A percentile compares a stretch with the other conserved stretches of the same genome.
Evolutionary conservation across 148 eudicot genomes (phyloP).

Genomic region (Nyssa sinensis): DNA sequence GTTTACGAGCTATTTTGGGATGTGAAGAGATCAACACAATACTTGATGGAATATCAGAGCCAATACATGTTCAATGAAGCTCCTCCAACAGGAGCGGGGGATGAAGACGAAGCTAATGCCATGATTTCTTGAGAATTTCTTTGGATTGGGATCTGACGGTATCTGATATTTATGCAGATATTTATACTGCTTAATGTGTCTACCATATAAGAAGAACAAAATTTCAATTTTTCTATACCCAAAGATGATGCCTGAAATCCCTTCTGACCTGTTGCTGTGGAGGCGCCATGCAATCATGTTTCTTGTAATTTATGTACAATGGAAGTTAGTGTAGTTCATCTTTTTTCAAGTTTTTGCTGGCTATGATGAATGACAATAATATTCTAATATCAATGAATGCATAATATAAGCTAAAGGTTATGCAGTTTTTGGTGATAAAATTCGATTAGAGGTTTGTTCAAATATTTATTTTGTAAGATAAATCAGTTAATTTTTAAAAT

Average conservation of each 20-base stretch:
- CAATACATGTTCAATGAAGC: conserved; percentile 90
- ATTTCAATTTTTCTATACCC: not conserved
- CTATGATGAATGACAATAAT: too few relatives aligned
- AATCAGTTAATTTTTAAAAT: too few relatives aligned
- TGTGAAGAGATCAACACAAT: conserved; percentile 93
- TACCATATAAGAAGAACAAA: too few relatives aligned
- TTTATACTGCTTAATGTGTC: too few relatives aligned
- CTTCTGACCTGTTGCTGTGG: not conserved
- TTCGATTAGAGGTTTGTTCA: too few relatives aligned
- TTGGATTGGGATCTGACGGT: not conserved
- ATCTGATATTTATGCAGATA: too few relatives aligned
- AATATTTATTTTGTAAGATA: too few relatives aligned
- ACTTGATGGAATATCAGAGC: conserved; percentile 91
- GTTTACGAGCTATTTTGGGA: conserved; percentile 83
- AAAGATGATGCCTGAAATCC: not conserved
- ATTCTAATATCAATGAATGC: too few relatives aligned
- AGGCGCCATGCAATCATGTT: not conserved
- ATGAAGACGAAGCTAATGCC: conserved; percentile 46
- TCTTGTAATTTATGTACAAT: not conserved
- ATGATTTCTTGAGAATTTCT: conserved; percentile 35
- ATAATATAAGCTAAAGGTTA: too few relatives aligned
- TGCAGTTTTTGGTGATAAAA: too few relatives aligned
- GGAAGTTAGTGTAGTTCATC: not conserved
- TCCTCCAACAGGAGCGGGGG: conserved; percentile 39
- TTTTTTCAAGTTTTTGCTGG: too few relatives aligned